Evolutionary conservation across 2,329 filamentous ascomycete genomes (phyloP), one percentile per base, ranked within the genome.

Genomic region (Verruconis gallopava): DNA sequence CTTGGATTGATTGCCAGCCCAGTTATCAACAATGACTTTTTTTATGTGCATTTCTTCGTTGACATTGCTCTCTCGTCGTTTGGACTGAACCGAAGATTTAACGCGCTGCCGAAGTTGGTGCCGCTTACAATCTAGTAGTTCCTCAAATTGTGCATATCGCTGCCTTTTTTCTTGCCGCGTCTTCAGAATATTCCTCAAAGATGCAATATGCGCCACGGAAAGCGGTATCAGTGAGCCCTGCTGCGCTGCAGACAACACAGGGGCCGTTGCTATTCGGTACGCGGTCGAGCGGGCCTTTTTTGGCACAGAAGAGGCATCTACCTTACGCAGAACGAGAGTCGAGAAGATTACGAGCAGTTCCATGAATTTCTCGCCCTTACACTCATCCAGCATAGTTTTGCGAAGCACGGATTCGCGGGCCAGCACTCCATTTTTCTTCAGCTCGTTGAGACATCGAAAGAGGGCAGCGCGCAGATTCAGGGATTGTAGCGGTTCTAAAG

Each of bases 321-420:
- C 60, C 53, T 80, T 85, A 54, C 82, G 82, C 47, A 96, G 59
- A 1, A 94, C 86, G 0, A 77, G 74, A 12, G 82, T 83, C 1
- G 89, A 95, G 53, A 98, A 93, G 1, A 77, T 69, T 3, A 85
- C 77, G 20, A 96, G 69, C 1, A 94, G 65, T 55, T 98, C 91
- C 56, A 88, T 86, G 42, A 96, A 75, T 48, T 85, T 79, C 42
- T 94, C 86, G 4, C 89, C 89, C 50, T 82, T 88, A 63, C 91
- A 98, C 52, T 98, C 89, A 56, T 98, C 91, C 40, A 98, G 68
- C 84, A 95, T 94, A 0, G 85, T 93, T 65, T 94, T 95, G 40
- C 91, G 77, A 21, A 96, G 64, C 1, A 93, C 73, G 0, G 75
- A 73, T 54, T 94, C 86, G 38, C 84, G 72, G 3, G 85, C 84